Conservation (phyloP, 176 grass and related monocot species). For the Juncus effusus region DNA sequence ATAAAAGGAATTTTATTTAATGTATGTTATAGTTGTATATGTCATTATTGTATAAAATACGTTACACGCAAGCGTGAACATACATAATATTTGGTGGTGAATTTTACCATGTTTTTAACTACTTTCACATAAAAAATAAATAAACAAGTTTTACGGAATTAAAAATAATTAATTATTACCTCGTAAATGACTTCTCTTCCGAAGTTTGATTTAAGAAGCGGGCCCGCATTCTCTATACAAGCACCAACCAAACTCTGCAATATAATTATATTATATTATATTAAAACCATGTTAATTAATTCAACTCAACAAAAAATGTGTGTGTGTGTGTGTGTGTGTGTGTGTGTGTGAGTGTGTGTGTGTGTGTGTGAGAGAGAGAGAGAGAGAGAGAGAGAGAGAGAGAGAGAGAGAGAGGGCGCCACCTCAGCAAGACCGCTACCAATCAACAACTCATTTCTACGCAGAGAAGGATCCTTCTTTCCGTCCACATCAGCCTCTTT, state of each 20-base stretch:
- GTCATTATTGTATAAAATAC: too few species aligned
- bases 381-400: background rate
- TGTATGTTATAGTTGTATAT: too few species aligned
- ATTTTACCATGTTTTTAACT: too few species aligned
- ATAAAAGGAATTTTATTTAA: too few species aligned
- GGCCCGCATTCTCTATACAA: slow-evolving; percentile 61
- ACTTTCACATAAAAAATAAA: background rate
- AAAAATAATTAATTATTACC: slow-evolving; percentile 36
- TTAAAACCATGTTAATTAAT: background rate
- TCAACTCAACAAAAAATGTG: background rate
- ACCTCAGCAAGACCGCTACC: slow-evolving; percentile 87
- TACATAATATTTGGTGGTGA: too few species aligned
- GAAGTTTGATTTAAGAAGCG: slow-evolving; percentile 72
- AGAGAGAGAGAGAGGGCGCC: slow-evolving; percentile 8
- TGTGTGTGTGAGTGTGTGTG: too few species aligned
- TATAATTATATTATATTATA: background rate
- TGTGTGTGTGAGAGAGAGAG: too few species aligned
- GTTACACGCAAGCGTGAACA: too few species aligned
- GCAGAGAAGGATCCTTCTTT: slow-evolving; percentile 72
- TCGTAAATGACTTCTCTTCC: slow-evolving; percentile 83
- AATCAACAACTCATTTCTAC: slow-evolving; percentile 68
- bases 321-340: too few species aligned
- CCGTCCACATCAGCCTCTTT: slow-evolving; percentile 34
- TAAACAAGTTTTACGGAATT: background rate
- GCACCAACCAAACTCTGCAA: slow-evolving; percentile 53